Evolutionary conservation across 2,329 filamentous ascomycete species (phyloP).

Genomic region (Gaeumannomyces tritici): DNA sequence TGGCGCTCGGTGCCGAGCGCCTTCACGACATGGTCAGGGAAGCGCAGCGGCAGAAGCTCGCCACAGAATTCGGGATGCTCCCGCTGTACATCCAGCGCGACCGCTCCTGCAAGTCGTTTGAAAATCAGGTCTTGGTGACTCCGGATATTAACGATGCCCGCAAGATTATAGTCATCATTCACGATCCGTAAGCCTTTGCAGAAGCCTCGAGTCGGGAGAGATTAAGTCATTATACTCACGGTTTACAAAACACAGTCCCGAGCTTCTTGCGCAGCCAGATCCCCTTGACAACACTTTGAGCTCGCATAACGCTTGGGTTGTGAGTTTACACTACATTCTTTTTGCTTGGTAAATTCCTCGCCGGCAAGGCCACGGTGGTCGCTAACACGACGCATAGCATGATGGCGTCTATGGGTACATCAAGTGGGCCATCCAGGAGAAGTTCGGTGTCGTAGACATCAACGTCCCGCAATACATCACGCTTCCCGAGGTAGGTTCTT

Average conservation of each 20-base stretch:
- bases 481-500: slow-evolving; percentile 39
- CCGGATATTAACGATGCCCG: slow-evolving; percentile 55
- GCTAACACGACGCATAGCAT: slow-evolving; percentile 41
- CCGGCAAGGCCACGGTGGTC: too few relatives aligned
- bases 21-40: slow-evolving; percentile 73
- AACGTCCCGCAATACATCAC: slow-evolving; percentile 78
- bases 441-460: slow-evolving; percentile 80
- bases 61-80: slow-evolving; percentile 66
- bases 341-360: too few relatives aligned
- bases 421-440: slow-evolving; percentile 68
- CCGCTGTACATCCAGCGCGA: slow-evolving; percentile 72
- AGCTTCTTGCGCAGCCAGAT: slow-evolving; percentile 58
- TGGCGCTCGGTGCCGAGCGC: slow-evolving; percentile 45
- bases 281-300: slow-evolving; percentile 64
- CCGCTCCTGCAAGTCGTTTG: slow-evolving; percentile 63
- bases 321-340: slow-evolving; percentile 34
- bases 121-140: slow-evolving; percentile 80
- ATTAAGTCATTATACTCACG: not conserved
- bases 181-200: slow-evolving; percentile 62
- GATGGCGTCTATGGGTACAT: slow-evolving; percentile 76
- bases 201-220: not conserved
- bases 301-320: slow-evolving; percentile 79
- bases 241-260: slow-evolving; percentile 49
- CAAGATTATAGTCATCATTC: slow-evolving; percentile 75
- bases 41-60: slow-evolving; percentile 64